phyloP scores from a whole-genome alignment of 2,329 filamentous ascomycete species.

The Microsporum ferrugineum region DNA sequence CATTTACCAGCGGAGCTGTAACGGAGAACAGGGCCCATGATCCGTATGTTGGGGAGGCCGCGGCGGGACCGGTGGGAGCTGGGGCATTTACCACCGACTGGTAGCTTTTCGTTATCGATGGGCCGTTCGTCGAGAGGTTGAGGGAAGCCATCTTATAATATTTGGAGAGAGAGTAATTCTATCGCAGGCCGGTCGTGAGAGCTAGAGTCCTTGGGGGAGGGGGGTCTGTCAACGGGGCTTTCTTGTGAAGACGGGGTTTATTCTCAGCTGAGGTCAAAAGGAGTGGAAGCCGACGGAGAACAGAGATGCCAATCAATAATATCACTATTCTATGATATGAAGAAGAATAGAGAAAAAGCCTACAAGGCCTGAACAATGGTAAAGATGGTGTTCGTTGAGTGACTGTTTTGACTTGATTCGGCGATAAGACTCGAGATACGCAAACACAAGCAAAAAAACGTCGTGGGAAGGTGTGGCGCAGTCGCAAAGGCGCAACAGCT shows the following conservation, averaged over 20 bases:
- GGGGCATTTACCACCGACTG: constrained; percentile 54
- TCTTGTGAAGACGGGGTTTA: neutral
- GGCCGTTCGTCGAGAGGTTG: constrained; percentile 67
- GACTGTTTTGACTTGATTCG: neutral
- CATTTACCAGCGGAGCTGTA: constrained; percentile 79
- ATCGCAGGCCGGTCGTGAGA: neutral
- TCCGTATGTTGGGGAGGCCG: constrained; percentile 66
- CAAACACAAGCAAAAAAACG: neutral
- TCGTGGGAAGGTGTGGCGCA: constrained; percentile 4
- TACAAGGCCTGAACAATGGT: neutral
- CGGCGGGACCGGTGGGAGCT: constrained; percentile 44
- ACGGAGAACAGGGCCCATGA: constrained; percentile 95
- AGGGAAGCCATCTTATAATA: constrained; percentile 57
- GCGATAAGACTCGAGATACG: neutral
- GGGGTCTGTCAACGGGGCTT: neutral
- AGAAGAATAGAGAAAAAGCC: neutral
- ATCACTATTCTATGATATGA: neutral
- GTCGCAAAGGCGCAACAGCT: neutral
- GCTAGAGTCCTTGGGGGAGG: neutral
- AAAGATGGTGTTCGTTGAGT: neutral
- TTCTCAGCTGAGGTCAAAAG: neutral
- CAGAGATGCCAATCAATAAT: neutral
- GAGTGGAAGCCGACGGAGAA: neutral
- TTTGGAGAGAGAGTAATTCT: neutral
- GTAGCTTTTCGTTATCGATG: constrained; percentile 68